Evolutionary conservation across 495 filamentous ascomycete genomes (phyloP).

Genomic region (Hyaloscypha bicolor): DNA sequence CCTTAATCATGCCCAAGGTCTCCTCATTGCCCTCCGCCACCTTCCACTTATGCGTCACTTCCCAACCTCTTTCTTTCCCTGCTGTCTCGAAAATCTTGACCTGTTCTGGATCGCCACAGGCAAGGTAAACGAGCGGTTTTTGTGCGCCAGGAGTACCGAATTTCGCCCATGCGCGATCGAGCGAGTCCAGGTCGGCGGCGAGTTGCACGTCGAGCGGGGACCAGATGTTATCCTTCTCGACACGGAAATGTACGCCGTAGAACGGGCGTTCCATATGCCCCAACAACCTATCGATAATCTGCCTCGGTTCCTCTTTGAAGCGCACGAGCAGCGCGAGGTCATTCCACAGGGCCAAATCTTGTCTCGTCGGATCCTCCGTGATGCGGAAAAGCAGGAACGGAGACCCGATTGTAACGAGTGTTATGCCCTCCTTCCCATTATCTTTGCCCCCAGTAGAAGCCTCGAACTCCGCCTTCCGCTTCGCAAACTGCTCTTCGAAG

Average conservation of each 20-base stretch:
- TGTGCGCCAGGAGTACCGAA: constrained; percentile 10
- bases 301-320: constrained; percentile 21
- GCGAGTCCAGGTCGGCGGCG: constrained; percentile 28
- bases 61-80: constrained; percentile 28
- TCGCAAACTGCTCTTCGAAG: constrained; percentile 21
- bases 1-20: constrained; percentile 20
- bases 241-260: constrained; percentile 34
- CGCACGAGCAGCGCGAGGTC: constrained; percentile 28
- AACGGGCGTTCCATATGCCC: constrained; percentile 20
- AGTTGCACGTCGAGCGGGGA: constrained; percentile 29
- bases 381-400: constrained; percentile 33
- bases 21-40: constrained; percentile 16
- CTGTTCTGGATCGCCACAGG: constrained; percentile 32
- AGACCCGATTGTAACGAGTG: constrained; percentile 21
- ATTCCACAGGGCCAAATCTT: constrained; percentile 33
- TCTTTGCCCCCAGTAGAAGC: not conserved
- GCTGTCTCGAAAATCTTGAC: constrained; percentile 28
- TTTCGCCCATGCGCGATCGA: constrained; percentile 29
- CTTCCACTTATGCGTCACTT: constrained; percentile 34
- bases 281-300: constrained; percentile 15
- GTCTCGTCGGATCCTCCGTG: constrained; percentile 31
- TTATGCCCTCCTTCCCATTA: constrained; percentile 25
- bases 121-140: constrained; percentile 32
- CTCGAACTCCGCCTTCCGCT: constrained; percentile 4
- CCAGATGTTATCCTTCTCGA: constrained; percentile 36